Evolutionary conservation across 495 filamentous ascomycete species (phyloP).

Genomic region (Geoglossum glabrum): DNA sequence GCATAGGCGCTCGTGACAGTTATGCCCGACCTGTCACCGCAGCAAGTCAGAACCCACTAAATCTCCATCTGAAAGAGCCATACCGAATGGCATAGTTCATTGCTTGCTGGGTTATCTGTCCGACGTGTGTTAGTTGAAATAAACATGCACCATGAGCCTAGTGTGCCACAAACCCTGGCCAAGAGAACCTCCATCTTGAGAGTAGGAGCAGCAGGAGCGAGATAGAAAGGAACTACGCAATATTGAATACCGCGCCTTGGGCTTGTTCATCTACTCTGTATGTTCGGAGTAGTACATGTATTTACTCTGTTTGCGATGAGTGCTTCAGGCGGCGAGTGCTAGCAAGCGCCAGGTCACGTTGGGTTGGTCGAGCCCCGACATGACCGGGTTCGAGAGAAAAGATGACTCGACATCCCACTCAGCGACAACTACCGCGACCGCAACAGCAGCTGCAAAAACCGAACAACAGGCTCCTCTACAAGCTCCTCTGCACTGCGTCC

Average conservation of each 20-base stretch:
- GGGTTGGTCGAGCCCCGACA: no score
- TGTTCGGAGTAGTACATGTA: no score
- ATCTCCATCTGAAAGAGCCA: neutral
- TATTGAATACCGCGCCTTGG: neutral
- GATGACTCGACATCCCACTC: no score
- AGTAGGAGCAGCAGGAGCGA: neutral
- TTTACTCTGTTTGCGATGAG: no score
- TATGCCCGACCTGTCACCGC: constrained; percentile 51
- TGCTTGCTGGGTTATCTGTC: constrained; percentile 56
- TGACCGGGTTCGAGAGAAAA: no score
- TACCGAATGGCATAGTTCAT: constrained; percentile 78
- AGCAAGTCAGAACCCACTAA: neutral
- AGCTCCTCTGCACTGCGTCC: neutral
- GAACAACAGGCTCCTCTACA: no score
- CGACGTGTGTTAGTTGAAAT: neutral
- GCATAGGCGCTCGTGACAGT: constrained; percentile 74
- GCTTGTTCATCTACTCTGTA: neutral
- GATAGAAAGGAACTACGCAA: neutral
- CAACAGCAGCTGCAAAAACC: no score
- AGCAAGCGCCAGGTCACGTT: neutral
- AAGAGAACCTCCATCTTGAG: constrained; percentile 60
- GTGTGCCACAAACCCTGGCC: constrained; percentile 27
- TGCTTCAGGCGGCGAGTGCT: neutral
- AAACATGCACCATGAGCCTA: neutral
- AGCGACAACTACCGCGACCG: neutral